Base-by-base conservation (phyloP, 257 asterid species). In the Solanum phureja region DNA sequence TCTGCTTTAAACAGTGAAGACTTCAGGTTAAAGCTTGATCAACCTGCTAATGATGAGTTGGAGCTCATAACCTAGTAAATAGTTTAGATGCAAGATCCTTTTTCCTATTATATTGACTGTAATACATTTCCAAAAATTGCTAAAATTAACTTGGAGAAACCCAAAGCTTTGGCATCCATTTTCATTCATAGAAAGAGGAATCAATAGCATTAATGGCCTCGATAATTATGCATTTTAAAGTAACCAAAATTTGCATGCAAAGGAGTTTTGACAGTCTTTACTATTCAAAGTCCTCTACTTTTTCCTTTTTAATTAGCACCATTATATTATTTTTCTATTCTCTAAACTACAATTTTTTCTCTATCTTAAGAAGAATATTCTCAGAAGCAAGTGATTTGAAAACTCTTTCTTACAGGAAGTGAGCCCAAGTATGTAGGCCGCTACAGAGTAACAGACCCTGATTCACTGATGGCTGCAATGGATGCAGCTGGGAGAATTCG, bases 361-460 rank as follows among this genome's bases (percentile, higher is more conserved):
- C 68, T 81, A 29, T 46, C 19, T 56, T 46, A 81, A 46, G 68
- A 29, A 81, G 66, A 49, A 46, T 35, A 60, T 86, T 72, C 62
- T 87, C 34, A 82, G 14, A 81, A 79, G 35, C 46, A 56, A 84
- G 58, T 81, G 85, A 68, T 40, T 34, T 37, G 74, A 19, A 75
- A 35, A 60, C 71, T 86, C 62, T 3, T 56, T 87, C 77, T 90
- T 40, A 83, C 95, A 97, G 99, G 98, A 87, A 93, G 90, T 86
- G 98, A 96, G 79, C 95, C 99, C 66, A 94, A 91, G 92, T 96
- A 94, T 88, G 95, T 89, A 82, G 99, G 99, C 86, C 91, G 97
- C 90, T 97, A 97, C 91, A 97, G 99, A 92, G 89, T 96, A 89
- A 95, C 99, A 4, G 99, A 97, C 87, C 83, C 98, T 82, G 96